These are phyloP conservation scores for Asterophora parasitica DNA, from an alignment of 768 basidiomycete species.

Conservation along the genomic window DNA sequence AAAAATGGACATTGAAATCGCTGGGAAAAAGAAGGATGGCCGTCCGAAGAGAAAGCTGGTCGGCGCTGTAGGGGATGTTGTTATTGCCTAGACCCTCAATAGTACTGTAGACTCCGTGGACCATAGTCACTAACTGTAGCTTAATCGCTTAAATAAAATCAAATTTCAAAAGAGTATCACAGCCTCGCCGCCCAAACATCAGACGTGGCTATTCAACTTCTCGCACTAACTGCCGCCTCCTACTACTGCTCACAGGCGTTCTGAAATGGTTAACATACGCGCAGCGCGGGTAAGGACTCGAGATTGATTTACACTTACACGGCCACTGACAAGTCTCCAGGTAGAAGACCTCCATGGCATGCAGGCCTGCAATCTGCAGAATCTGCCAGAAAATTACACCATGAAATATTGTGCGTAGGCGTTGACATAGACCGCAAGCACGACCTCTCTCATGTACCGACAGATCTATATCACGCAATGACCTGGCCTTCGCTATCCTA, in stretches of 20 bases:
- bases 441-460: background rate
- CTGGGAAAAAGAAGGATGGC: constrained; percentile 42
- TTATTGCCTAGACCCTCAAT: constrained; percentile 26
- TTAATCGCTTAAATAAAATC: too few relatives aligned
- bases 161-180: too few relatives aligned
- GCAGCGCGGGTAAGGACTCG: constrained; percentile 31
- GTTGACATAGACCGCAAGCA: background rate
- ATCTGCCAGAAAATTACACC: constrained; percentile 91
- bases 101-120: background rate
- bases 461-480: constrained; percentile 85
- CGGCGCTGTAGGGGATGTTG: constrained; percentile 40
- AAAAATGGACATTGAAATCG: constrained; percentile 33
- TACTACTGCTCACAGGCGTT: background rate
- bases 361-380: constrained; percentile 95
- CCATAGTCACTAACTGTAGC: too few relatives aligned
- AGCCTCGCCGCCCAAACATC: constrained; percentile 5
- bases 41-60: constrained; percentile 38
- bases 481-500: constrained; percentile 96
- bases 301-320: background rate
- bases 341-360: constrained; percentile 88
- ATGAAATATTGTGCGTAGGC: constrained; percentile 65
- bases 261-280: constrained; percentile 39
- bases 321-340: constrained; percentile 31
- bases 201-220: too few relatives aligned
- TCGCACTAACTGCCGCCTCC: background rate